These are phyloP conservation scores for Cornus suecica DNA, from an alignment of 148 eudicot genomes.

Conservation along the genomic window DNA sequence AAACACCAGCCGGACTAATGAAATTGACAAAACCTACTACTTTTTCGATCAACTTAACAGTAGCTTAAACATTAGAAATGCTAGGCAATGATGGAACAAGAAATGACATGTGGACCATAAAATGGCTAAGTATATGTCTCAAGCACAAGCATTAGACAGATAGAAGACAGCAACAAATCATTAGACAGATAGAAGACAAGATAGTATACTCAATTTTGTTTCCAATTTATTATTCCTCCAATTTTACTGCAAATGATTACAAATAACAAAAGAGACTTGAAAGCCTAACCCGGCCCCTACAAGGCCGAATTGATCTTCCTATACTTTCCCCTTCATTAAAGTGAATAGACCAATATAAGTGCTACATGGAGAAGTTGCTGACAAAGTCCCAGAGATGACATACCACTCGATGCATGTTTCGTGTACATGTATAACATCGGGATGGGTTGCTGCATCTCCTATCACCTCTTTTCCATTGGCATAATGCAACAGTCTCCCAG, in stretches of 20 bases:
- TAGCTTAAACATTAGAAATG: neutral
- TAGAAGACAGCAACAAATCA: neutral
- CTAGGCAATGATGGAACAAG: too few species aligned
- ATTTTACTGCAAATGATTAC: neutral
- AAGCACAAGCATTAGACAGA: neutral
- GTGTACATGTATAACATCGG: constrained; percentile 62
- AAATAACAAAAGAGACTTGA: neutral
- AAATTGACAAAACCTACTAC: neutral
- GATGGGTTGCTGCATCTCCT: constrained; percentile 36
- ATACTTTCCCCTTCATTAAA: neutral
- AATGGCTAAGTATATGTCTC: neutral
- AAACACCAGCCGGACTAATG: neutral
- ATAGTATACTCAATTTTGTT: neutral
- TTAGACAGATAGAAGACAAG: neutral
- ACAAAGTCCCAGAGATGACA: constrained; percentile 14
- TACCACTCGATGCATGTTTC: constrained; percentile 81
- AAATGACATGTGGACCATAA: neutral
- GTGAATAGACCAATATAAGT: neutral
- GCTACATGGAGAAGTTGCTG: neutral
- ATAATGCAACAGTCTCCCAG: constrained; percentile 74
- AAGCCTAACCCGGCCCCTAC: neutral
- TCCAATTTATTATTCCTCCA: neutral
- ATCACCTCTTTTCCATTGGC: constrained; percentile 60
- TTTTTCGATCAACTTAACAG: neutral
- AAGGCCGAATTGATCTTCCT: neutral